Base-by-base conservation (phyloP, 768 basidiomycete species). In the Psilocybe subaeruginosa region DNA sequence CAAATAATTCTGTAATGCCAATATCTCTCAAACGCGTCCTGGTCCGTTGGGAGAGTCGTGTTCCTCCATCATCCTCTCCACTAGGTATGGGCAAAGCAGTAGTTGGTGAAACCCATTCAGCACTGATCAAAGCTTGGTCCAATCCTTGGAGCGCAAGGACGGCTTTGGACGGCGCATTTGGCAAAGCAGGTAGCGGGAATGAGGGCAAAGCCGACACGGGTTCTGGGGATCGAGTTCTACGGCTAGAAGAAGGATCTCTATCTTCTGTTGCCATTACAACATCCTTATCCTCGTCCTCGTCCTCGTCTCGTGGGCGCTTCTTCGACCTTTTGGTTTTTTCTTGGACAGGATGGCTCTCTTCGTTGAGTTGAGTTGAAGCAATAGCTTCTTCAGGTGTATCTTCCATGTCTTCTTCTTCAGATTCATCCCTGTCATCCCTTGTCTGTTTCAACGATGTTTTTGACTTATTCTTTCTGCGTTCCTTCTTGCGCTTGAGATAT, bases 1-100 rank as follows among this genome's bases (percentile, higher is more conserved):
- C 93, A 73, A 98, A 97, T 59, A 97, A 79, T 60, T 95, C 89
- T 4, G 78, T 81, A n/a, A 98, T 87, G 2, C 94, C 95, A 19
- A 94, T 79, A 29, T 93, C 91, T 31, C 79, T 73, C 56, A 98
- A 70, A 46, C 91, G 79, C 66, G 74, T 85, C 65, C 83, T 77
- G 52, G 83, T 91, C 70, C 78, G 86, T 67, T 78, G 80, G 58
- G 84, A 82, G 17, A 95, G 76, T 2, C 82, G 84, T 0, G 78
- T 81, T 27, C 69, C 76, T n/a, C 76, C 74, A 11, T 78, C 74
- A 27, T 74, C 73, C 12, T 73, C 77, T 9, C 76, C 78, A 4
- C 73, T 60, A 0, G 80, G 77, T 19, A 92, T 79, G 14, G 82
- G 73, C 2, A 82, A 66, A 2, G 78, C 69, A 3, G 72, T 73